Conservation (phyloP, 1,284 basidiomycete species). For the Puccinia brachypodii region DNA sequence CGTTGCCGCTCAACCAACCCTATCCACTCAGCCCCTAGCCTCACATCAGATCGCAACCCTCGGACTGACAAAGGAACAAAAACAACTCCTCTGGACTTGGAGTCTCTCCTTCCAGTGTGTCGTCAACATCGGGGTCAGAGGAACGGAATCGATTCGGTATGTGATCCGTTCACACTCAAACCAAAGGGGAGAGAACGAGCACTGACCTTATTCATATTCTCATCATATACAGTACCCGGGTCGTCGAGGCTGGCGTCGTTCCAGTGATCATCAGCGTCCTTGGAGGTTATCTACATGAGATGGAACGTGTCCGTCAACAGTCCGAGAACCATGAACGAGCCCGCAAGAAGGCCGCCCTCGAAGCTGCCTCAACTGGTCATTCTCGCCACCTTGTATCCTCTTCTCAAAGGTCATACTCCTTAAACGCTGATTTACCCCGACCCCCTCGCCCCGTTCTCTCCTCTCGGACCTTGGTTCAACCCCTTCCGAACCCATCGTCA, state of each 20-base stretch:
- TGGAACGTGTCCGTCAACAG: slow-evolving; percentile 59
- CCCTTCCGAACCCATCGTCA: slow-evolving; percentile 35
- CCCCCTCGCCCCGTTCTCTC: slow-evolving; percentile 43
- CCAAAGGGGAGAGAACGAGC: background rate
- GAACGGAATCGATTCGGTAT: slow-evolving; percentile 69
- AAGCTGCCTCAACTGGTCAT: slow-evolving; percentile 55
- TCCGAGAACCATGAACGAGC: slow-evolving; percentile 49
- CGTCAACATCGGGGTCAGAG: slow-evolving; percentile 95
- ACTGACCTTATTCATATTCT: background rate
- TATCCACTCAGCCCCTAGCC: slow-evolving; percentile 59
- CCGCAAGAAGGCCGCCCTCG: slow-evolving; percentile 18
- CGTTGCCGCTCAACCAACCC: slow-evolving; percentile 59
- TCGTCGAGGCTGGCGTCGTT: slow-evolving; percentile 92
- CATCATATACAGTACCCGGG: slow-evolving; percentile 72
- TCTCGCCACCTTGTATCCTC: slow-evolving; percentile 34
- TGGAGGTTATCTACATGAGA: slow-evolving; percentile 68
- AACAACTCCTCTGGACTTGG: slow-evolving; percentile 61
- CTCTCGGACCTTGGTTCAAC: slow-evolving; percentile 47
- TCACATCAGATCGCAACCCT: slow-evolving; percentile 66
- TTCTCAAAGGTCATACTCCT: slow-evolving; percentile 22
- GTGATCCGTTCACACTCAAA: background rate
- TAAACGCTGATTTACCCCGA: slow-evolving; percentile 24
- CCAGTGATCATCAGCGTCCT: slow-evolving; percentile 92
- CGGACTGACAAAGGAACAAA: slow-evolving; percentile 50
- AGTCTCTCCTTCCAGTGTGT: slow-evolving; percentile 93